phyloP scores from a whole-genome alignment of 345 rosid species.

The Heritiera fomes region DNA sequence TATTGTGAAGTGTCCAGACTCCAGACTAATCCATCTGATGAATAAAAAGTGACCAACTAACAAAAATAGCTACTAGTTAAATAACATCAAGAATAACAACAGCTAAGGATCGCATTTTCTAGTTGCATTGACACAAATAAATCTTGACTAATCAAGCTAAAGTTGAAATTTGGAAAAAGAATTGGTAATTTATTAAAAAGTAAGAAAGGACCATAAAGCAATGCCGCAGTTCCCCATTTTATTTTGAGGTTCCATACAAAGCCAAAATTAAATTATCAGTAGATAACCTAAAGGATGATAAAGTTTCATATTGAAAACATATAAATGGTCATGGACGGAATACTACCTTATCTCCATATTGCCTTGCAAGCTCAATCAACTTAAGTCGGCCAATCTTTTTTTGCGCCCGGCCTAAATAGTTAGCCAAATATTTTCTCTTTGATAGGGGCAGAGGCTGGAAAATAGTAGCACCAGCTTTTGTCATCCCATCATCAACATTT shows the following conservation, averaged over 20 bases:
- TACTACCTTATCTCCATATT: conserved; percentile 78
- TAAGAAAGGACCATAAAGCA: neutral
- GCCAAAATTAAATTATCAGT: neutral
- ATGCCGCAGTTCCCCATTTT: neutral
- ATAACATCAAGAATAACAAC: neutral
- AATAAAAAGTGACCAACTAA: neutral
- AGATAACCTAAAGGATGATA: neutral
- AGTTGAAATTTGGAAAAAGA: neutral
- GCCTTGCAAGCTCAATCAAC: conserved; percentile 78
- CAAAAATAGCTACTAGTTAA: neutral
- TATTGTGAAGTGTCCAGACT: neutral
- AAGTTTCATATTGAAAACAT: neutral
- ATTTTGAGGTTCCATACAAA: neutral
- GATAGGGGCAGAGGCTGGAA: conserved; percentile 78
- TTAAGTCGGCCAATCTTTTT: conserved; percentile 82
- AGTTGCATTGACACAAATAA: neutral
- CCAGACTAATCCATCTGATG: neutral
- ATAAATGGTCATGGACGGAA: neutral
- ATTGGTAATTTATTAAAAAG: conserved; percentile 9
- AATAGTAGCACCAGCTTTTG: conserved; percentile 44
- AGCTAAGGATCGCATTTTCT: neutral
- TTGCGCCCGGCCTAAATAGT: conserved; percentile 94
- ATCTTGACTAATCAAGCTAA: neutral
- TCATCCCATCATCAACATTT: conserved; percentile 89
- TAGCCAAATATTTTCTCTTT: conserved; percentile 77